Base-by-base conservation (phyloP, 1,284 basidiomycete species). In the Cryptococcus sp. region DNA sequence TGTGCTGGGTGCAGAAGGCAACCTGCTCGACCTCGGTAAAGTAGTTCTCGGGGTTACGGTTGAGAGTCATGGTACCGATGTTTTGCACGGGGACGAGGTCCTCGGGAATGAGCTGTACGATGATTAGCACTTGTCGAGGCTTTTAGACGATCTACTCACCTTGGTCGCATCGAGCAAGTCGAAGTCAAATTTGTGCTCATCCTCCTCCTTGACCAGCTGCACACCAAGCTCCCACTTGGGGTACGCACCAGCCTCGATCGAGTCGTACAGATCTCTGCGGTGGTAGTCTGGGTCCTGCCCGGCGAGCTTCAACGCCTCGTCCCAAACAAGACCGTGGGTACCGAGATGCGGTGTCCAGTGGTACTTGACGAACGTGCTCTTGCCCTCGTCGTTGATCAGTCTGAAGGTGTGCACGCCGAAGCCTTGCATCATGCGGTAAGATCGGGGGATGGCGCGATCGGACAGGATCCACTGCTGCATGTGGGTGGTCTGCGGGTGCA, bases 401-500 rank as follows among this genome's bases (percentile, higher is more conserved):
- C 88, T 87, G 77, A 82, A 92, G 0, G 89, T 90, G 75, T 93
- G 90, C 27, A 91, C 67, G 13, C 89, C 88, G 64, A 91, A 91
- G 39, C 81, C 91, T 79, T 90, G 88, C 85, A 93, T 89, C 87
- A 89, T 90, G 50, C 90, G 85, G 75, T 81, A 88, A 2, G 88
- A 90, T 35, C 89, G 85, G 15, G 91, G 91, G 58, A 93, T 82
- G 57, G 84, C 85, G 61, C 90, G 85, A 72, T 93, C 90, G 4
- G 87, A 89, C 84, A 93, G 86, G 31, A 82, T 82, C 90, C 90
- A 92, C 82, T 88, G 86, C 10, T 89, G 80, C 87, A 90, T 91
- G 70, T 90, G 87, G 0, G 88, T 83, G 0, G 80, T 76, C 60
- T 82, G 80, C 23, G 77, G 72, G 60, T 65, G 86, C 81, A 88